These are phyloP conservation scores for Mycena vulgaris DNA, from an alignment of 768 basidiomycete genomes.

Conservation along the genomic window DNA sequence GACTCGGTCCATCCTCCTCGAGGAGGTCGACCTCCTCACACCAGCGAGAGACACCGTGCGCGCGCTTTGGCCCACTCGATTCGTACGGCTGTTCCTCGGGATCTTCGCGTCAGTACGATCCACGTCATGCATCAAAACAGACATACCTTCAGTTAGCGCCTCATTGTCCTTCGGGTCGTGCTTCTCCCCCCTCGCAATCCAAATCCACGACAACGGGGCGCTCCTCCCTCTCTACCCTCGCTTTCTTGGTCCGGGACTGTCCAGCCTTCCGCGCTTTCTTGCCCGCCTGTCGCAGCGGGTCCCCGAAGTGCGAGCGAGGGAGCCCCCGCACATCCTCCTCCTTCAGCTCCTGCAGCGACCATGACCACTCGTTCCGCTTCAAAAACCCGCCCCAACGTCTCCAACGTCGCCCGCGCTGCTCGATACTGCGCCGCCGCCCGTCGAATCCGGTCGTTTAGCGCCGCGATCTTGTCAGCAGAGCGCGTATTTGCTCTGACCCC, in stretches of 20 bases:
- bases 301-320: constrained; percentile 17
- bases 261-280: background rate
- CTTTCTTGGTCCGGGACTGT: background rate
- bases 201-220: constrained; percentile 28
- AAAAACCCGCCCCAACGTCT: constrained; percentile 18
- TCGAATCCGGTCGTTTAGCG: constrained; percentile 36
- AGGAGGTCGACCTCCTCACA: constrained; percentile 38
- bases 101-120: no score
- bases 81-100: constrained; percentile 31
- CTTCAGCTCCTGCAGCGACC: constrained; percentile 25
- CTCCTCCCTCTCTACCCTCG: background rate
- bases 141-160: constrained; percentile 14
- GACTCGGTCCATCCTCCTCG: background rate
- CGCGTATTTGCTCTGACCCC: constrained; percentile 45
- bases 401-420: constrained; percentile 35
- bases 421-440: constrained; percentile 38
- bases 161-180: background rate
- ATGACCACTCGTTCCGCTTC: constrained; percentile 33
- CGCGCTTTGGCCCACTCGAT: constrained; percentile 44
- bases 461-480: constrained; percentile 37
- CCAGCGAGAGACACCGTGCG: constrained; percentile 41
- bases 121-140: background rate
- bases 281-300: constrained; percentile 6
- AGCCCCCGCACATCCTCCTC: constrained; percentile 41
- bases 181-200: background rate